Evolutionary conservation across 106 monocot species (phyloP).

Genomic region (Triglochin maritima): DNA sequence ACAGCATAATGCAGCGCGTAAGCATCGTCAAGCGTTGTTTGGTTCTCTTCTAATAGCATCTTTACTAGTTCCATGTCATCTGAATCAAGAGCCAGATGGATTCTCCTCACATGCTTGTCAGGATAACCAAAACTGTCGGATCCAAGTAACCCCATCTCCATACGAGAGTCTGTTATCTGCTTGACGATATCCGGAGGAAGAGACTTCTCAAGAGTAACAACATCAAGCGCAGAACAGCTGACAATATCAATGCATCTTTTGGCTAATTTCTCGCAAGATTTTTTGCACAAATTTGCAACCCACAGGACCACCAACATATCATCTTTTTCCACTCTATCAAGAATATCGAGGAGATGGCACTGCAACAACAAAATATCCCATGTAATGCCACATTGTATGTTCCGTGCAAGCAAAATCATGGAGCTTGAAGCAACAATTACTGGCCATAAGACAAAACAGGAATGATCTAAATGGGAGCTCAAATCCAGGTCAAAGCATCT

Average conservation of each 20-base stretch:
- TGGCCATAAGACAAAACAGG: too few relatives aligned
- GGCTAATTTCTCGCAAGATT: constrained; percentile 29
- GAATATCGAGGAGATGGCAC: constrained; percentile 63
- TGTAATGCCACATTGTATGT: too few relatives aligned
- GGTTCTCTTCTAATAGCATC: constrained; percentile 59
- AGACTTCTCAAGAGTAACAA: constrained; percentile 49
- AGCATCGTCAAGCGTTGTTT: constrained; percentile 58
- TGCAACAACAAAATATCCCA: constrained; percentile 18
- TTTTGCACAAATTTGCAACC: constrained; percentile 38
- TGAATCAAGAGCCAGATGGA: constrained; percentile 62
- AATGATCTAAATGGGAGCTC: too few relatives aligned
- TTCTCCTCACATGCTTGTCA: constrained; percentile 38
- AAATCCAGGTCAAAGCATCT: too few relatives aligned
- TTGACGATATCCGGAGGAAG: constrained; percentile 46
- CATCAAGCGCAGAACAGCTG: constrained; percentile 41
- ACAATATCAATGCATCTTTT: constrained; percentile 42
- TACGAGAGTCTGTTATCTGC: constrained; percentile 26
- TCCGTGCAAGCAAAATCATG: too few relatives aligned
- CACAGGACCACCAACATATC: constrained; percentile 45
- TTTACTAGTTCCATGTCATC: constrained; percentile 78
- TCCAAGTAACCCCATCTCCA: constrained; percentile 1
- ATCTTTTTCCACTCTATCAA: constrained; percentile 48
- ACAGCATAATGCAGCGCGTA: constrained; percentile 85
- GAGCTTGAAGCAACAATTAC: too few relatives aligned
- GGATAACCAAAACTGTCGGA: constrained; percentile 13